Percentiles rank a stretch among this genome's conserved stretches.
These are phyloP conservation scores for Mariannaea elegans DNA, from an alignment of 2,329 filamentous ascomycete genomes.

Conservation along the genomic window DNA sequence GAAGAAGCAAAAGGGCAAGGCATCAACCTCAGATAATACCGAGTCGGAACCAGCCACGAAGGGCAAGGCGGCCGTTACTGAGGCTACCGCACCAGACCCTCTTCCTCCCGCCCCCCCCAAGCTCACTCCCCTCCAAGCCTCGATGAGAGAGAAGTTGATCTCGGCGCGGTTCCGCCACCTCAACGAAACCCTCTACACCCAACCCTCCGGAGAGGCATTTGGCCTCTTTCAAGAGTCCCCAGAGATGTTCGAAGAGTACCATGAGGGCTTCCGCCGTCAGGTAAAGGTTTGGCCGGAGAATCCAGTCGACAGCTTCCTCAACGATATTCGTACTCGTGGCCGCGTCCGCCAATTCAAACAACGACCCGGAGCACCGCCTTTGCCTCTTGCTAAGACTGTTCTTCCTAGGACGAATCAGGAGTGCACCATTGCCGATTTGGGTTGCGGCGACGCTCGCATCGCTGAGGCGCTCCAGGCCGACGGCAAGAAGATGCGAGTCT, in stretches of 20 bases:
- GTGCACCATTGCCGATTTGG: constrained; percentile 88
- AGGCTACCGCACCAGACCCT: constrained; percentile 41
- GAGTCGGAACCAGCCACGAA: constrained; percentile 18
- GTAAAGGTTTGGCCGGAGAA: constrained; percentile 97
- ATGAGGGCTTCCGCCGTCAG: constrained; percentile 94
- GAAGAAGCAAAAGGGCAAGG: constrained; percentile 31
- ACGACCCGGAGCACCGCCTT: constrained; percentile 39
- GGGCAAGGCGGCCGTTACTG: constrained; percentile 32
- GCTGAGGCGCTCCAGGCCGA: constrained; percentile 73
- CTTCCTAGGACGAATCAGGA: constrained; percentile 77
- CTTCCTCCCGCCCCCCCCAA: constrained; percentile 60
- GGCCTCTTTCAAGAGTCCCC: constrained; percentile 84
- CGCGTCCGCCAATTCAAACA: constrained; percentile 54
- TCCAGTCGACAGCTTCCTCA: constrained; percentile 88
- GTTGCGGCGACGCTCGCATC: constrained; percentile 90
- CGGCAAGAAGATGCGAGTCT: constrained; percentile 73
- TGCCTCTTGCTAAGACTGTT: constrained; percentile 50
- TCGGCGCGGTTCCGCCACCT: constrained; percentile 97
- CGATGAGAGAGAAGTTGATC: constrained; percentile 94
- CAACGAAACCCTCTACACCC: constrained; percentile 96
- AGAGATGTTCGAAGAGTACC: constrained; percentile 95
- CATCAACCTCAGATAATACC: neutral
- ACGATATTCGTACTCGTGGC: constrained; percentile 74
- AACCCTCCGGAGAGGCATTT: constrained; percentile 84
- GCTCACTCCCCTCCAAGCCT: constrained; percentile 89